These are phyloP conservation scores for Trichocomaceae sp. DNA, from an alignment of 2,329 filamentous ascomycete species.

Conservation along the genomic window DNA sequence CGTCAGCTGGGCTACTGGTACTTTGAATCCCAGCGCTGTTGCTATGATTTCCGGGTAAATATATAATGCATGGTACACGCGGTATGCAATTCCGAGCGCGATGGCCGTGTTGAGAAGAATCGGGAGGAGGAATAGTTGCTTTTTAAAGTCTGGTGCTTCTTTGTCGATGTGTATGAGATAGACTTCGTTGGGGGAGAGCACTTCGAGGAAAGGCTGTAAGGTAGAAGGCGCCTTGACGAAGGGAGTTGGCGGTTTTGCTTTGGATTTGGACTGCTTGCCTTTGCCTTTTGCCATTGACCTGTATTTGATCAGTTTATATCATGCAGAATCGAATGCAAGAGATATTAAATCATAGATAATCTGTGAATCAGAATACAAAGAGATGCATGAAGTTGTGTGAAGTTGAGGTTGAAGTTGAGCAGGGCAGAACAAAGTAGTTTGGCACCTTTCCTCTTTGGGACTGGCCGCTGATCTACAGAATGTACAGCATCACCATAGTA, in stretches of 20 bases:
- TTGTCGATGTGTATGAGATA: slow-evolving; percentile 81
- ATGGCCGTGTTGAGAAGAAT: slow-evolving; percentile 68
- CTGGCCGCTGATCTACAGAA: slow-evolving; percentile 2
- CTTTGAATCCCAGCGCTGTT: slow-evolving; percentile 61
- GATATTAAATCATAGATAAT: background rate
- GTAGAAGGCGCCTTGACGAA: slow-evolving; percentile 61
- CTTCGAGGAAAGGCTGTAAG: slow-evolving; percentile 59
- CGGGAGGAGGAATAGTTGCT: slow-evolving; percentile 74
- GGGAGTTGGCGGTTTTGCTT: slow-evolving; percentile 49
- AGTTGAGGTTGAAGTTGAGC: background rate
- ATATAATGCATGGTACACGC: slow-evolving; percentile 61
- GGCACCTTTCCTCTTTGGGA: background rate
- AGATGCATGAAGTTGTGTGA: background rate
- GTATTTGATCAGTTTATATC: too few relatives aligned
- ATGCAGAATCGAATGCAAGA: slow-evolving; percentile 5
- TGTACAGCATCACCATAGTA: background rate
- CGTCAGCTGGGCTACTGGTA: slow-evolving; percentile 55
- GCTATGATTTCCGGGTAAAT: slow-evolving; percentile 65
- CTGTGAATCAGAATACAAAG: background rate
- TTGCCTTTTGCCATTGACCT: slow-evolving; percentile 36
- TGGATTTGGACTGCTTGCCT: slow-evolving; percentile 21
- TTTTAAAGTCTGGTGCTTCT: slow-evolving; percentile 64
- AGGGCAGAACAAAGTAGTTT: background rate
- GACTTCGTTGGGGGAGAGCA: slow-evolving; percentile 61
- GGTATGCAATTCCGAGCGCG: slow-evolving; percentile 57